Conservation (phyloP, 495 filamentous ascomycete species). For the Penicillium canescens region DNA sequence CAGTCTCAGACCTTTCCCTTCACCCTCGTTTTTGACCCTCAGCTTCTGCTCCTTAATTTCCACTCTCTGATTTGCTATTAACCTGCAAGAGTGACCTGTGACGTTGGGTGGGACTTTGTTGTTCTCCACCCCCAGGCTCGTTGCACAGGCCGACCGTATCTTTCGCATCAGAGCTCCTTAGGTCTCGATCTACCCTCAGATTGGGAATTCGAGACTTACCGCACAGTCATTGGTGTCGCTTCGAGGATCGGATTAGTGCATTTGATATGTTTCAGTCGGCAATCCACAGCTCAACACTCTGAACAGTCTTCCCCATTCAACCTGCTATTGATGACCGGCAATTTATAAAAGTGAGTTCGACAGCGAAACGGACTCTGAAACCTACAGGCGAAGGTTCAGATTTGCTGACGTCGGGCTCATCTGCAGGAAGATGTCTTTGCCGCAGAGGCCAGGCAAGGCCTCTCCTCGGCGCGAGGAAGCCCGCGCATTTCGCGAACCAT, state of each 20-base stretch:
- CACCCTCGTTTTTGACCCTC: slow-evolving; percentile 1
- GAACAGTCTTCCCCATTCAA: background rate
- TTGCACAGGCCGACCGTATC: slow-evolving; percentile 31
- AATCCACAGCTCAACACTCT: background rate
- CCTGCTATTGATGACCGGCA: background rate
- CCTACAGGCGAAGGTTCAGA: background rate
- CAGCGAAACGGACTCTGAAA: background rate
- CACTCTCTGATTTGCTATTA: background rate
- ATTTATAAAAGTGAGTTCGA: slow-evolving; percentile 1
- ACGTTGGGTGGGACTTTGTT: slow-evolving; percentile 26
- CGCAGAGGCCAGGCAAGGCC: slow-evolving; percentile 60
- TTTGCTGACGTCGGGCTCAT: background rate
- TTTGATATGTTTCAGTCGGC: slow-evolving; percentile 14
- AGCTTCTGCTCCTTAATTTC: background rate
- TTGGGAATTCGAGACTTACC: background rate
- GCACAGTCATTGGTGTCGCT: background rate
- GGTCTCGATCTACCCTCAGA: background rate
- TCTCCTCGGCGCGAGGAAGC: slow-evolving; percentile 60
- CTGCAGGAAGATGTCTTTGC: slow-evolving; percentile 58
- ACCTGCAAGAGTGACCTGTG: background rate
- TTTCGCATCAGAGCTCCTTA: slow-evolving; percentile 9
- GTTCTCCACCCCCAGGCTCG: slow-evolving; percentile 30
- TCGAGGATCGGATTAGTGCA: slow-evolving; percentile 1
- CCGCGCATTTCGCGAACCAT: slow-evolving; percentile 66
- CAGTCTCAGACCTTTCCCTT: background rate